Percentiles rank a stretch among this genome's conserved stretches.
Evolutionary conservation across 108 stramenopile species (phyloP).

Genomic region (Fistulifera pelliculosa): DNA sequence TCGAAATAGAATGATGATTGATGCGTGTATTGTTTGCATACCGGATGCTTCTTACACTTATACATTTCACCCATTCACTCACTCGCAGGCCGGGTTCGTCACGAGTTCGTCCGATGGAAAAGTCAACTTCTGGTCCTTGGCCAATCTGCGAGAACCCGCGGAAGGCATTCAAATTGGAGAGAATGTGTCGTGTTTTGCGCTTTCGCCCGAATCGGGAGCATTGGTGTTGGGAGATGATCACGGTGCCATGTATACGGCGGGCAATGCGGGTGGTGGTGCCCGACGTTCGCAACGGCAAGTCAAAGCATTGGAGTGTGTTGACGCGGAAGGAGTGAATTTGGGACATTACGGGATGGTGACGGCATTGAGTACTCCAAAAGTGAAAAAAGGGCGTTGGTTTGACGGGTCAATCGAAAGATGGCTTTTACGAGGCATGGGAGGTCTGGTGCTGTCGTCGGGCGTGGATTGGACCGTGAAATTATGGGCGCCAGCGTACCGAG

Average conservation of each 20-base stretch:
- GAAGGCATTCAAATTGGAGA: slow-evolving; percentile 61
- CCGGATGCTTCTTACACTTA: background rate
- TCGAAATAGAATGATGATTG: background rate
- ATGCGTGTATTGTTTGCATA: background rate
- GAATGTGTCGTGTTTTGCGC: slow-evolving; percentile 70
- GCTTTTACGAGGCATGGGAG: slow-evolving; percentile 66
- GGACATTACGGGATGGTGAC: slow-evolving; percentile 82
- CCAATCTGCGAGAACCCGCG: slow-evolving; percentile 74
- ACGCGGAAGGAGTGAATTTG: slow-evolving; percentile 13
- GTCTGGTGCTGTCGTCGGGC: slow-evolving; percentile 67
- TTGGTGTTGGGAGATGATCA: slow-evolving; percentile 69
- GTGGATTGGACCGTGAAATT: slow-evolving; percentile 89
- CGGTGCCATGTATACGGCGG: slow-evolving; percentile 57
- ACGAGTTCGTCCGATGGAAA: slow-evolving; percentile 65
- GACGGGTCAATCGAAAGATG: slow-evolving; percentile 36
- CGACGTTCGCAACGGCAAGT: slow-evolving; percentile 45
- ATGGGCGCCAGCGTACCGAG: slow-evolving; percentile 76
- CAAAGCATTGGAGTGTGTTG: slow-evolving; percentile 32
- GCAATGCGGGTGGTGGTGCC: slow-evolving; percentile 30
- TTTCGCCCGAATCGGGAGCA: slow-evolving; percentile 52
- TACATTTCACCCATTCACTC: background rate
- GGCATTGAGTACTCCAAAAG: slow-evolving; percentile 39
- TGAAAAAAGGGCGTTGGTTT: slow-evolving; percentile 24
- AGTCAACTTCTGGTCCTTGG: slow-evolving; percentile 75
- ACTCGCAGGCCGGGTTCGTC: slow-evolving; percentile 50